These are phyloP conservation scores for Nicotiana sylvestris DNA, from an alignment of 257 asterid species.

Conservation along the genomic window DNA sequence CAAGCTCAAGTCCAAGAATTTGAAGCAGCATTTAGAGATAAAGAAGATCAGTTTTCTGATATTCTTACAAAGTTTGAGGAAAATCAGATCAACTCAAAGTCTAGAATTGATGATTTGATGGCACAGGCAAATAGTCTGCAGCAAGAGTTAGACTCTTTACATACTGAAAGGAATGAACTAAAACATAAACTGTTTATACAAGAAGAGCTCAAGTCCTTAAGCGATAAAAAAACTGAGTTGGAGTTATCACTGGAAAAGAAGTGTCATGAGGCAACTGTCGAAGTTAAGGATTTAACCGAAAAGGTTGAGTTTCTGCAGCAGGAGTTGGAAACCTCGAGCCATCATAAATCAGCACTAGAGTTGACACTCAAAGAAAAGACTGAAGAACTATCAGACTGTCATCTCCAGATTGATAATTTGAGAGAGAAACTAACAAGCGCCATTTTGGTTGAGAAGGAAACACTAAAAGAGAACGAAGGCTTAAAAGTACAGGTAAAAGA, in stretches of 20 bases:
- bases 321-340: slow-evolving; percentile 26
- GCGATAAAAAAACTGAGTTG: slow-evolving; percentile 16
- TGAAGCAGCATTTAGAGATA: slow-evolving; percentile 18
- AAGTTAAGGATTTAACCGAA: slow-evolving; percentile 24
- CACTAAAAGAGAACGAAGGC: slow-evolving; percentile 27
- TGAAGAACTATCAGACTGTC: slow-evolving; percentile 24
- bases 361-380: slow-evolving; percentile 28
- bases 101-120: slow-evolving; percentile 27
- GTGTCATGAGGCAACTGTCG: slow-evolving; percentile 22
- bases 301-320: slow-evolving; percentile 27
- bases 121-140: slow-evolving; percentile 27
- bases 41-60: slow-evolving; percentile 27
- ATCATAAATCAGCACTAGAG: slow-evolving; percentile 34
- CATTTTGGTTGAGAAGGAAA: slow-evolving; percentile 8
- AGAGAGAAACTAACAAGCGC: slow-evolving; percentile 22
- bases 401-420: slow-evolving; percentile 27
- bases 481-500: slow-evolving; percentile 18
- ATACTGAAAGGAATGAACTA: slow-evolving; percentile 31
- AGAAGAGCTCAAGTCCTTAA: neutral
- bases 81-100: slow-evolving; percentile 28
- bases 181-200: too few relatives aligned
- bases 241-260: slow-evolving; percentile 11
- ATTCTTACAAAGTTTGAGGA: slow-evolving; percentile 26
- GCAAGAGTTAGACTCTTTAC: slow-evolving; percentile 28
- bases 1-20: slow-evolving; percentile 34